phyloP scores from a whole-genome alignment of 225 moss, liverwort and hornwort species.

The Physcomitrellopsis africana region DNA sequence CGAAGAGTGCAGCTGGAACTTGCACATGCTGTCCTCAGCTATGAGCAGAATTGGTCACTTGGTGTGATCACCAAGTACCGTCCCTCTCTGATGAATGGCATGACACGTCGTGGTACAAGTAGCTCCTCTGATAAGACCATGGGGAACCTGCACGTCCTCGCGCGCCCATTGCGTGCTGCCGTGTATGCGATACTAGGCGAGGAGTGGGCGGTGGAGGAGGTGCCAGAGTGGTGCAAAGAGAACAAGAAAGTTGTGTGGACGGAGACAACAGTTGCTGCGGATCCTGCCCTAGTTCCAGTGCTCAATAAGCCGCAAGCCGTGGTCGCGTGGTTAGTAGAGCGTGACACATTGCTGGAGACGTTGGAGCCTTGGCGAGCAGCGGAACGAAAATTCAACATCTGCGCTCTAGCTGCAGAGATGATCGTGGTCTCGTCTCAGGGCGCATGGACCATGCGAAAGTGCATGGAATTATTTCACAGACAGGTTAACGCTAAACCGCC shows the following conservation, averaged over 20 bases:
- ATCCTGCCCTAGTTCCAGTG: conserved; percentile 16
- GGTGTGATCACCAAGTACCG: conserved; percentile 24
- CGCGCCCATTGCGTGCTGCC: conserved; percentile 13
- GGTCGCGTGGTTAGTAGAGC: conserved; percentile 25
- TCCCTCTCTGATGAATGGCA: conserved; percentile 14
- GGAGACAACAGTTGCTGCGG: conserved; percentile 9
- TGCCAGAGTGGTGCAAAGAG: conserved; percentile 25
- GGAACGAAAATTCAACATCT: conserved; percentile 25
- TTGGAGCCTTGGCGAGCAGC: conserved; percentile 23
- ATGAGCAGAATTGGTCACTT: conserved; percentile 17
- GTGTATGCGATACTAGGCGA: conserved; percentile 28
- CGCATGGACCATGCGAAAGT: conserved; percentile 31
- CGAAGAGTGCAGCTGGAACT: conserved; percentile 25
- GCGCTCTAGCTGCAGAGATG: conserved; percentile 30
- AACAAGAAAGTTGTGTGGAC: conserved; percentile 19
- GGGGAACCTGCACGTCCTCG: conserved; percentile 25
- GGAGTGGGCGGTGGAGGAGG: conserved; percentile 11
- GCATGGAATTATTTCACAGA: conserved; percentile 29
- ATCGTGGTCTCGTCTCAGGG: conserved; percentile 30
- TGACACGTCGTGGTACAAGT: conserved; percentile 15
- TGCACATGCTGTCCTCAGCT: conserved; percentile 3
- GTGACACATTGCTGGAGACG: not conserved
- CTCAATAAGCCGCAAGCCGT: conserved; percentile 27
- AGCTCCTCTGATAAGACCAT: conserved; percentile 31
- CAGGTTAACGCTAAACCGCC: not conserved